These are phyloP conservation scores for Globisporangium splendens DNA, from an alignment of 352 stramenopile species.

Conservation along the genomic window DNA sequence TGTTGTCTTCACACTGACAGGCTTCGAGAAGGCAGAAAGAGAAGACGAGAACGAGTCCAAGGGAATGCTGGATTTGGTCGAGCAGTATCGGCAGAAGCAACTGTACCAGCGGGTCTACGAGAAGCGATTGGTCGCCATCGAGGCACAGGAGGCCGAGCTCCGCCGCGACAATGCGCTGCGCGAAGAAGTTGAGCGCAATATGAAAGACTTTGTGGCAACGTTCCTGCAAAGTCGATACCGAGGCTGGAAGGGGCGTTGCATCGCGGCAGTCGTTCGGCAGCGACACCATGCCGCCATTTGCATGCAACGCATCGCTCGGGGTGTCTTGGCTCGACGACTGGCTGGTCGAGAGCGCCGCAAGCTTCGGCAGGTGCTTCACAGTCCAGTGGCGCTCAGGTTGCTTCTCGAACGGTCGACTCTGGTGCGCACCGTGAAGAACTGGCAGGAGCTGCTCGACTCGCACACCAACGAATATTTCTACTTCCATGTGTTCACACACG, in stretches of 20 bases:
- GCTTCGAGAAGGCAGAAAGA: background rate
- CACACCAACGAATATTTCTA: conserved; percentile 87
- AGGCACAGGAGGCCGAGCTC: conserved; percentile 36
- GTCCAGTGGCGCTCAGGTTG: conserved; percentile 57
- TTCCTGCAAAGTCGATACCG: conserved; percentile 62
- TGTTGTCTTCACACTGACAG: background rate
- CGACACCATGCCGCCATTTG: conserved; percentile 47
- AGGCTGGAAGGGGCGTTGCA: conserved; percentile 50
- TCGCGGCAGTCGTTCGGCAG: conserved; percentile 23
- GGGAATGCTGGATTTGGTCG: conserved; percentile 41
- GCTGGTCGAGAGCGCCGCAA: conserved; percentile 45
- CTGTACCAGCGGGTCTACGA: conserved; percentile 56
- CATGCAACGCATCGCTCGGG: conserved; percentile 58
- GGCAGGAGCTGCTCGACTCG: conserved; percentile 75
- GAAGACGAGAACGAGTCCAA: background rate
- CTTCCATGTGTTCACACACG: conserved; percentile 75
- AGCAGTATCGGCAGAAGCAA: conserved; percentile 44
- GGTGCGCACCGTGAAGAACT: conserved; percentile 57
- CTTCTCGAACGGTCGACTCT: conserved; percentile 65
- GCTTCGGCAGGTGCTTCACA: conserved; percentile 60
- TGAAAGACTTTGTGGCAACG: conserved; percentile 70
- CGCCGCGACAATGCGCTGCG: conserved; percentile 57
- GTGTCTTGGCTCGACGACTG: conserved; percentile 38
- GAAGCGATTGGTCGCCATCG: conserved; percentile 42
- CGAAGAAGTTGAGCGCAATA: conserved; percentile 72